Evolutionary conservation across 2,329 filamentous ascomycete species (phyloP), one percentile per base, ranked within the genome.

Genomic region (Pseudophaeomoniella oleicola): DNA sequence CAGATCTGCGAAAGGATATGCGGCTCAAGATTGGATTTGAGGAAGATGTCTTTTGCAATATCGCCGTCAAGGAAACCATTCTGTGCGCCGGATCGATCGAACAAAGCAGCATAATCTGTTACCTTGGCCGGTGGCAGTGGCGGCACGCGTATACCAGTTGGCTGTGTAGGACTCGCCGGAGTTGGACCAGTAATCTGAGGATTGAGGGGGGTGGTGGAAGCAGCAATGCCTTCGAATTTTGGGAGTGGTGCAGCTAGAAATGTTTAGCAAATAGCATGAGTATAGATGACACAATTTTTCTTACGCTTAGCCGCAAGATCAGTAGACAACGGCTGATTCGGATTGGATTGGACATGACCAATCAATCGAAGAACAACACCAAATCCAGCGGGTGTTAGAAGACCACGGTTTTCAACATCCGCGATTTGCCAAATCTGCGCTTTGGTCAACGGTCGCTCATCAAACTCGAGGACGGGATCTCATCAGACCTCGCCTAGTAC

Each of bases 391-490:
- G 86, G 86, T 19, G 87, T 94, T 47, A 98, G 67, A 47, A 96
- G 81, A 36, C 90, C 90, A 45, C 87, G 77, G 64, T 98, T 98
- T 64, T 96, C 88, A 46, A 75, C 86, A 64, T 98, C 90, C 48
- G 90, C 88, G 57, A 98, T 90, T 63, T 96, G 88, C 90, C 90
- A 98, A 70, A 98, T 96, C 82, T 94, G 59, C 40, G 45, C 16
- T 27, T 5, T 9, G 14, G n/a, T n/a, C n/a, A n/a, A n/a, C n/a
- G n/a, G n/a, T n/a, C n/a, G n/a, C n/a, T n/a, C n/a, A n/a, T 32
- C 16, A 5, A n/a, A 12, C 17, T n/a, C 10, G 9, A 18, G 14
- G 15, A 30, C 30, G 12, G 13, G n/a, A n/a, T n/a, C n/a, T n/a
- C n/a, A n/a, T n/a, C 75, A 48, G 62, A 88, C 83, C 74, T 93